These are phyloP conservation scores for Ophiostoma montium DNA, from an alignment of 2,329 filamentous ascomycete species.

Conservation along the genomic window DNA sequence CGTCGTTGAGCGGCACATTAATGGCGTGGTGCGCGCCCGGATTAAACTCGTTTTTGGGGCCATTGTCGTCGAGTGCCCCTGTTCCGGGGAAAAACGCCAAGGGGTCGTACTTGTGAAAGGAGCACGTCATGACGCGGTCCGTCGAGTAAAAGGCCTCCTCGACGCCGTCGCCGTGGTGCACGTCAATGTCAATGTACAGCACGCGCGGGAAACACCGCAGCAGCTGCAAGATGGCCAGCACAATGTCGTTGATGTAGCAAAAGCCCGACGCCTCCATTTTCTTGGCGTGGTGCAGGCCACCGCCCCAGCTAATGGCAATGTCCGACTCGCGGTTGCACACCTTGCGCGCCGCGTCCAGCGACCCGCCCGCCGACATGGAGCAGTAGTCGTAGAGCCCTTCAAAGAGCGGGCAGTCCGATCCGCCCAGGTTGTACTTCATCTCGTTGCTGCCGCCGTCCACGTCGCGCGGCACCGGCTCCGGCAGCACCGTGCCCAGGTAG, in stretches of 20 bases:
- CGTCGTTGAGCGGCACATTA: constrained; percentile 82
- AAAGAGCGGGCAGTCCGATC: constrained; percentile 92
- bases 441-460: constrained; percentile 42
- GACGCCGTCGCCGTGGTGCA: constrained; percentile 75
- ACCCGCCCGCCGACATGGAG: constrained; percentile 81
- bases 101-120: constrained; percentile 92
- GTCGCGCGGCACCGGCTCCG: constrained; percentile 48
- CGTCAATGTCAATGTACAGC: constrained; percentile 84
- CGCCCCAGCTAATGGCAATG: constrained; percentile 96
- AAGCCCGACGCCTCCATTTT: constrained; percentile 89
- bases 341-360: constrained; percentile 80
- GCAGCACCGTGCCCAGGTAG: constrained; percentile 62
- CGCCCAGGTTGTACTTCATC: constrained; percentile 69
- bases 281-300: constrained; percentile 91
- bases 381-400: constrained; percentile 93
- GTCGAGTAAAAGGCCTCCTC: constrained; percentile 77
- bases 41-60: constrained; percentile 69
- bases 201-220: constrained; percentile 71
- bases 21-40: constrained; percentile 78
- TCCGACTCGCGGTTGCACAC: constrained; percentile 76
- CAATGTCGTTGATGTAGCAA: constrained; percentile 98
- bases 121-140: constrained; percentile 76
- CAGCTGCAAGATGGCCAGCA: constrained; percentile 80
- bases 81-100: constrained; percentile 78
- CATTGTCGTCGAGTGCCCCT: constrained; percentile 73